A percentile compares a stretch with the other conserved stretches of the same genome.
These are phyloP conservation scores for Scytalidium lignicola DNA, from an alignment of 2,329 filamentous ascomycete species.

Conservation along the genomic window DNA sequence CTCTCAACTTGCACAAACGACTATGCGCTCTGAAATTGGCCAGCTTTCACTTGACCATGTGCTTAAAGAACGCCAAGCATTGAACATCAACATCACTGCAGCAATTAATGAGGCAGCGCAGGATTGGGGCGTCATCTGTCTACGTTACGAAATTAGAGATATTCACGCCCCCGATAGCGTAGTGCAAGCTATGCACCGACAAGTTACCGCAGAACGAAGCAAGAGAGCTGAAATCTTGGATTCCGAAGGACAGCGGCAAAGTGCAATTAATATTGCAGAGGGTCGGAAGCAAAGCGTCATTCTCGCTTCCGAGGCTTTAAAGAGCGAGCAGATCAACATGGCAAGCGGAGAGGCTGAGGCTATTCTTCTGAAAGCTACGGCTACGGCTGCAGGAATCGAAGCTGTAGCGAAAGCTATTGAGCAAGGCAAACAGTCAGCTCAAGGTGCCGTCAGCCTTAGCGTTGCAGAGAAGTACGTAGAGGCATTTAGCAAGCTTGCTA, in stretches of 20 bases:
- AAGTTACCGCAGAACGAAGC: conserved; percentile 93
- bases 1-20: conserved; percentile 94
- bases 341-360: conserved; percentile 92
- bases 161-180: conserved; percentile 94
- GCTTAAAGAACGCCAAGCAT: conserved; percentile 88
- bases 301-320: conserved; percentile 85
- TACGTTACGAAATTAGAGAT: conserved; percentile 96
- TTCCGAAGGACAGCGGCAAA: conserved; percentile 93
- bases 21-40: conserved; percentile 97
- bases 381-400: conserved; percentile 84
- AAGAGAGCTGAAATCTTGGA: conserved; percentile 98
- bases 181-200: conserved; percentile 95
- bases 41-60: conserved; percentile 96
- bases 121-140: conserved; percentile 92
- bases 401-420: conserved; percentile 73
- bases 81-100: conserved; percentile 98
- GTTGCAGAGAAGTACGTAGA: conserved; percentile 98
- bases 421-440: conserved; percentile 68
- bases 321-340: conserved; percentile 87
- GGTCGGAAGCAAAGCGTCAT: conserved; percentile 97
- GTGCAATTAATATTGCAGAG: conserved; percentile 97
- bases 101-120: conserved; percentile 97
- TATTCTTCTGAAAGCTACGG: conserved; percentile 77
- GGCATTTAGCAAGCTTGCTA: conserved; percentile 85
- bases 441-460: conserved; percentile 77